These are phyloP conservation scores for Neonectria ditissima DNA, from an alignment of 2,329 filamentous ascomycete genomes.

Conservation along the genomic window DNA sequence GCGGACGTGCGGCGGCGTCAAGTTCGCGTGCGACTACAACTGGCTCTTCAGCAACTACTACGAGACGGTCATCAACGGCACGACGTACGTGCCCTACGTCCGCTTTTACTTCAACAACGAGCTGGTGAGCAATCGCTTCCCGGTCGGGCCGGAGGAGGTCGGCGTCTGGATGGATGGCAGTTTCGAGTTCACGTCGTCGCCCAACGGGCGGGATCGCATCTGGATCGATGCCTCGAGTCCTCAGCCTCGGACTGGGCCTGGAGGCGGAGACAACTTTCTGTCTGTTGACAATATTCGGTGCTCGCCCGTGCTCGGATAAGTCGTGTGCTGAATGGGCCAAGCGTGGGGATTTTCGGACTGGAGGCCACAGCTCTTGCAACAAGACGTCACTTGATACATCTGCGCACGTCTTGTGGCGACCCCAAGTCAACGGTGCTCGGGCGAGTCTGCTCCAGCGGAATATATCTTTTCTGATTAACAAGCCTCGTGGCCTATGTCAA, in stretches of 20 bases:
- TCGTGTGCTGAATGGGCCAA: too few relatives aligned
- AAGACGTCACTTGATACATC: too few relatives aligned
- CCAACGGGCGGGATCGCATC: constrained; percentile 1
- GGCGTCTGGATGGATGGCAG: not conserved
- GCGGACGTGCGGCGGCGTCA: not conserved
- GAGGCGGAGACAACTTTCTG: not conserved
- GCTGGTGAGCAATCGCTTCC: constrained; percentile 7
- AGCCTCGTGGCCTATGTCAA: not conserved
- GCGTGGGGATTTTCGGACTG: too few relatives aligned
- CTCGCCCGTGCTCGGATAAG: too few relatives aligned
- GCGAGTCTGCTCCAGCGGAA: not conserved
- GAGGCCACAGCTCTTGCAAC: too few relatives aligned
- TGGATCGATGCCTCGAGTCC: constrained; percentile 24
- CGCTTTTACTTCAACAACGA: constrained; percentile 13
- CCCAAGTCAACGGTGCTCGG: not conserved
- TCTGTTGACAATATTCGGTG: too few relatives aligned
- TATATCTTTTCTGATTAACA: not conserved
- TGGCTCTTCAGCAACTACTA: constrained; percentile 19
- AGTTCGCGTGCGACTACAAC: constrained; percentile 7
- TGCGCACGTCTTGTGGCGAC: constrained; percentile 42
- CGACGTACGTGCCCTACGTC: constrained; percentile 10
- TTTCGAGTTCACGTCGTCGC: constrained; percentile 1
- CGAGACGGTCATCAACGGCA: not conserved
- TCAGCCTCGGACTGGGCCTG: not conserved
- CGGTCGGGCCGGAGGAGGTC: not conserved